phyloP scores from a whole-genome alignment of 176 grass and related monocot species.

The Aegilops tauschii region DNA sequence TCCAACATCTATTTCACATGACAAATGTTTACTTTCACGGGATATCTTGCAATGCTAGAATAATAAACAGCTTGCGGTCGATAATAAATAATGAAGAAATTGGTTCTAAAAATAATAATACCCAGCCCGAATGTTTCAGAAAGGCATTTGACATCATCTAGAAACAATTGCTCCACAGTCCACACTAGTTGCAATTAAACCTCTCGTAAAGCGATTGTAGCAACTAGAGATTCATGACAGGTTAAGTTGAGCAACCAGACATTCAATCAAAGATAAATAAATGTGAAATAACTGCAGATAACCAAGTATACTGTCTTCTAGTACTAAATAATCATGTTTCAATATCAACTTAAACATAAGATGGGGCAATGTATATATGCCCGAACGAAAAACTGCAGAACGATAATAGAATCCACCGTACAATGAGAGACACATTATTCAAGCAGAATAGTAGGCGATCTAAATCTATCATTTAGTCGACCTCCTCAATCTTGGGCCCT shows the following conservation, averaged over 20 bases:
- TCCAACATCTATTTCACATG: conserved; percentile 17
- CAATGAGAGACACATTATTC: conserved; percentile 14
- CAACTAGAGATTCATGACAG: conserved; percentile 69
- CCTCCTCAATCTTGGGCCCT: conserved; percentile 91
- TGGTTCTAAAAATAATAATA: conserved; percentile 11
- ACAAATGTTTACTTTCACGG: background rate
- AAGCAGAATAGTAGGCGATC: background rate
- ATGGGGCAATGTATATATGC: background rate
- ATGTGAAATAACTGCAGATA: background rate
- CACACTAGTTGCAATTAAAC: conserved; percentile 64
- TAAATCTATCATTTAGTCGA: conserved; percentile 53
- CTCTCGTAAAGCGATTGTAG: conserved; percentile 51
- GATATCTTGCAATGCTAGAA: conserved; percentile 1
- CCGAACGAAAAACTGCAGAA: background rate
- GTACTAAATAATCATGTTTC: background rate
- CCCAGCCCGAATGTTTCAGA: conserved; percentile 76
- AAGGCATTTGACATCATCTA: conserved; percentile 74
- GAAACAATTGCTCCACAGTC: conserved; percentile 52
- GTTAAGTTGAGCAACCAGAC: conserved; percentile 45
- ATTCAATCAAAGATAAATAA: background rate
- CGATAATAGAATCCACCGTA: background rate
- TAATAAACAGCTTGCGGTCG: background rate
- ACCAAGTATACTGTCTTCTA: background rate
- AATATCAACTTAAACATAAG: background rate
- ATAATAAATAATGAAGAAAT: background rate